Evolutionary conservation across 2,329 filamentous ascomycete genomes (phyloP).

Genomic region (Fusarium drepaniforme): DNA sequence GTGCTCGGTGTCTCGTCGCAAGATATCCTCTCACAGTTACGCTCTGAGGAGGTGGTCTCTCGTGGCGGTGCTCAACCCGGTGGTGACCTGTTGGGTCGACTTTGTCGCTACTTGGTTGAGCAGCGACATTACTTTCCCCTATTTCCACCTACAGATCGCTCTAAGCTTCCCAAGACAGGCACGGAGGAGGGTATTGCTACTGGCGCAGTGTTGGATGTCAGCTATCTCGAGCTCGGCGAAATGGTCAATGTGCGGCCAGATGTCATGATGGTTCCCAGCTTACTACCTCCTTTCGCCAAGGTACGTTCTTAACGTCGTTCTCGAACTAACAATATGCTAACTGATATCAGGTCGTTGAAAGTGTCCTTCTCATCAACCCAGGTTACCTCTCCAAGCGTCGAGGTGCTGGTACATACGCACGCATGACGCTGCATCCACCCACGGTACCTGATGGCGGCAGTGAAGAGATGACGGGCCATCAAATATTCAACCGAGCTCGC

Average conservation of each 20-base stretch:
- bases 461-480: slow-evolving; percentile 74
- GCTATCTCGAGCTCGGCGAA: slow-evolving; percentile 89
- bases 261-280: slow-evolving; percentile 84
- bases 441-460: slow-evolving; percentile 68
- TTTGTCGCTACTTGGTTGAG: slow-evolving; percentile 84
- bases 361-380: slow-evolving; percentile 90
- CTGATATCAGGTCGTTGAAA: slow-evolving; percentile 81
- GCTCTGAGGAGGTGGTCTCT: slow-evolving; percentile 73
- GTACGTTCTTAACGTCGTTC: slow-evolving; percentile 63
- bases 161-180: slow-evolving; percentile 74
- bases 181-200: slow-evolving; percentile 71
- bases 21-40: slow-evolving; percentile 85
- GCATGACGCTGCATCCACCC: slow-evolving; percentile 80
- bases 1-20: slow-evolving; percentile 85
- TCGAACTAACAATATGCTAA: slow-evolving; percentile 18
- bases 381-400: slow-evolving; percentile 87
- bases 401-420: slow-evolving; percentile 87
- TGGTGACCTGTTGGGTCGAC: slow-evolving; percentile 74
- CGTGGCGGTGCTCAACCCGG: slow-evolving; percentile 38
- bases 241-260: slow-evolving; percentile 90
- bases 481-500: slow-evolving; percentile 83
- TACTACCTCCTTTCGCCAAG: slow-evolving; percentile 88
- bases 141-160: slow-evolving; percentile 82
- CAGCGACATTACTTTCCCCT: slow-evolving; percentile 93
- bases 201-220: slow-evolving; percentile 84